These are phyloP conservation scores for Colletotrichum sp. DNA, from an alignment of 2,329 filamentous ascomycete species.

Conservation along the genomic window DNA sequence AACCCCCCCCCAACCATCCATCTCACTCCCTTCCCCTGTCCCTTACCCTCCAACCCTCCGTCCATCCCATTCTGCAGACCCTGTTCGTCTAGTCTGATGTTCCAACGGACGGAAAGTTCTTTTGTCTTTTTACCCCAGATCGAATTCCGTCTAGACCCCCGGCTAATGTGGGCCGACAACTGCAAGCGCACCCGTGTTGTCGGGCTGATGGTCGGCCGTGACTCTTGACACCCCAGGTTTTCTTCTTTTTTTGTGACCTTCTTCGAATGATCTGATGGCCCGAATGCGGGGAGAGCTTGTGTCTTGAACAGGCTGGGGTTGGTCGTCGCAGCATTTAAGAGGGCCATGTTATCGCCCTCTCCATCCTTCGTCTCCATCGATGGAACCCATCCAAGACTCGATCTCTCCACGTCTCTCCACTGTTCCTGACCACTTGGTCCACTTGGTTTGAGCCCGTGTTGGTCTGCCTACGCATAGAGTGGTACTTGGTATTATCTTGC, in stretches of 20 bases:
- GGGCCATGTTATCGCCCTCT: conserved; percentile 11
- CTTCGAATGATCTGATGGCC: not conserved
- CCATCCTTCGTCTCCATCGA: conserved; percentile 18
- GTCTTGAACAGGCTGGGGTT: not conserved
- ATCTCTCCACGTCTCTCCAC: conserved; percentile 7
- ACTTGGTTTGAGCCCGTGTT: not conserved
- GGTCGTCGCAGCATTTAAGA: conserved; percentile 3
- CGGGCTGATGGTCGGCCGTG: not conserved
- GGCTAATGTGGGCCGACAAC: not conserved
- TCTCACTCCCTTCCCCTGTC: not conserved
- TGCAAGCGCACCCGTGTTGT: not conserved
- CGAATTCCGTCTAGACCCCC: not conserved
- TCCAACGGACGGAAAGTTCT: not conserved
- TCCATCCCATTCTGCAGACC: not conserved
- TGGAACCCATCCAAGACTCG: not conserved
- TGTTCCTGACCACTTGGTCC: not conserved
- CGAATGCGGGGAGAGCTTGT: conserved; percentile 8
- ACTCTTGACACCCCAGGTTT: not conserved
- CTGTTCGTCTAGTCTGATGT: not conserved
- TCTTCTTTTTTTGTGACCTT: not conserved
- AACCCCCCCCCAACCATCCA: not conserved
- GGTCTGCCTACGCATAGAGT: not conserved
- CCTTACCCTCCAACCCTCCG: not conserved
- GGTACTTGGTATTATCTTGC: not conserved
- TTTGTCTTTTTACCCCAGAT: conserved; percentile 5